These are phyloP conservation scores for Coriaria nepalensis DNA, from an alignment of 306 rosid species.

Conservation along the genomic window DNA sequence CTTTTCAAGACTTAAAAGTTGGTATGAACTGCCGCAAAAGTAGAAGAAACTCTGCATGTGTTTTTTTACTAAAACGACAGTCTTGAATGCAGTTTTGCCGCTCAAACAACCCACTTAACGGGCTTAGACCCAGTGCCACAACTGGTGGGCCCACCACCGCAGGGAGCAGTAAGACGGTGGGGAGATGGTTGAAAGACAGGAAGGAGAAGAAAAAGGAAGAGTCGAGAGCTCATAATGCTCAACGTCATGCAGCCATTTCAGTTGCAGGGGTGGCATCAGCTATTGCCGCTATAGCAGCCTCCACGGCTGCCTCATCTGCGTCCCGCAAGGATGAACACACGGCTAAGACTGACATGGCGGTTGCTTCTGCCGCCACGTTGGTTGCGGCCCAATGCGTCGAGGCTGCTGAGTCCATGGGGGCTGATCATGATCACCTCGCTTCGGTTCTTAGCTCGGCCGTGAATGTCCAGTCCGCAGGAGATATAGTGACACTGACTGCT, in stretches of 20 bases:
- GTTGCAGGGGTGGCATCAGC: conserved; percentile 91
- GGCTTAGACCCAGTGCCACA: conserved; percentile 25
- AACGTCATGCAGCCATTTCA: conserved; percentile 84
- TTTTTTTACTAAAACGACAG: no score
- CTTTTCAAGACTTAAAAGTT: not conserved
- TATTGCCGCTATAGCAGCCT: conserved; percentile 68
- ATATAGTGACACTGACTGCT: conserved; percentile 76
- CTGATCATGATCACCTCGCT: conserved; percentile 73
- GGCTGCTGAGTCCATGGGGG: conserved; percentile 86
- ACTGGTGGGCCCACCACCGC: conserved; percentile 14
- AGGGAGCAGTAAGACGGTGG: conserved; percentile 67
- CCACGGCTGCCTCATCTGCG: conserved; percentile 68
- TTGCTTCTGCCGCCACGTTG: conserved; percentile 84
- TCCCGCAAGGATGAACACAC: conserved; percentile 53
- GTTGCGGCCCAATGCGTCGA: conserved; percentile 95
- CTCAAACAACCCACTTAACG: conserved; percentile 23
- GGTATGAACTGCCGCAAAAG: no score
- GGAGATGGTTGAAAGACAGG: conserved; percentile 89
- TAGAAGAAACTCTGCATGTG: no score
- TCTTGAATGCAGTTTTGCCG: conserved; percentile 44
- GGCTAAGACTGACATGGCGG: conserved; percentile 77
- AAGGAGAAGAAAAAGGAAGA: conserved; percentile 93
- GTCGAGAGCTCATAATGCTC: conserved; percentile 78
- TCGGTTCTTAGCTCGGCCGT: conserved; percentile 78
- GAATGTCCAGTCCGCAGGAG: conserved; percentile 78